phyloP scores from a whole-genome alignment of 192 early-diverging fungal species.

The Gonapodya prolifera region DNA sequence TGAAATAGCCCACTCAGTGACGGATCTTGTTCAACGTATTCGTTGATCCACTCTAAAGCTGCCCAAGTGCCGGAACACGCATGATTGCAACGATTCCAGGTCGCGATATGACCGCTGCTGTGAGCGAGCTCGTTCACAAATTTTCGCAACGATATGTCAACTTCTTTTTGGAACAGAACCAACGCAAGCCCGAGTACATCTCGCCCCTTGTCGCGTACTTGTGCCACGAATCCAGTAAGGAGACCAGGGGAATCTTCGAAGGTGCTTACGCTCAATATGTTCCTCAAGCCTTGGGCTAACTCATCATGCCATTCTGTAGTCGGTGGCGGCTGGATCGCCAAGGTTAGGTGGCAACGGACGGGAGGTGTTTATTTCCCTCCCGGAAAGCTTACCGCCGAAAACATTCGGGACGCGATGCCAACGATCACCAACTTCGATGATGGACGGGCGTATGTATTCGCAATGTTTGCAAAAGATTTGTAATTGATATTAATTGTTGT shows the following conservation, averaged over 20 bases:
- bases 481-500: no score
- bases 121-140: conserved; percentile 25
- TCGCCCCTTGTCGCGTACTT: conserved; percentile 88
- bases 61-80: conserved; percentile 85
- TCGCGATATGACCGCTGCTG: conserved; percentile 82
- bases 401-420: conserved; percentile 61
- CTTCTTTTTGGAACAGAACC: not conserved
- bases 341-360: conserved; percentile 52
- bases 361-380: conserved; percentile 89
- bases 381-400: conserved; percentile 73
- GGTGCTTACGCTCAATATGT: conserved; percentile 11
- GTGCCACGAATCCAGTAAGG: conserved; percentile 60
- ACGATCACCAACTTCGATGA: conserved; percentile 89
- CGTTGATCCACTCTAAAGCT: not conserved
- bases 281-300: not conserved
- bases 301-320: not conserved
- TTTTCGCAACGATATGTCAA: no score
- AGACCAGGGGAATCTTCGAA: conserved; percentile 86
- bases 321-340: conserved; percentile 3
- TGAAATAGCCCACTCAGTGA: not conserved
- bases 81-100: conserved; percentile 98
- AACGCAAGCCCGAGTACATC: conserved; percentile 84
- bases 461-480: no score
- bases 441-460: conserved; percentile 49
- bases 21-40: not conserved